Percentiles rank a stretch among this genome's conserved stretches.
phyloP scores from a whole-genome alignment of 805 yeast genomes.

The Wickerhamomyces pijperi region DNA sequence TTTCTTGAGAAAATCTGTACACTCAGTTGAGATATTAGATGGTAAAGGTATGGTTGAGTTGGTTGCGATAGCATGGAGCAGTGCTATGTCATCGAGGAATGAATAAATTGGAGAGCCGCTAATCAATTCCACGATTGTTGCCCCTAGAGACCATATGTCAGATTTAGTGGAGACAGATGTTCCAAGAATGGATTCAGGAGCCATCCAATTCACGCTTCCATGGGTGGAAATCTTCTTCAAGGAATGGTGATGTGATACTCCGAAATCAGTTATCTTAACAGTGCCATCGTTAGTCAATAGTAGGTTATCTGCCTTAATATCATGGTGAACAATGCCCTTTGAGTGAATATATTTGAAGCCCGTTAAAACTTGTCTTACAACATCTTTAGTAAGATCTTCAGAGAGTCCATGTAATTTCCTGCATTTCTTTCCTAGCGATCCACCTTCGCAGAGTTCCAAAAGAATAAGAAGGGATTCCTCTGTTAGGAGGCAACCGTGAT shows the following conservation, averaged over 20 bases:
- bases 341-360: conserved; percentile 58
- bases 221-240: conserved; percentile 50
- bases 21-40: conserved; percentile 27
- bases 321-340: conserved; percentile 60
- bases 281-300: conserved; percentile 54
- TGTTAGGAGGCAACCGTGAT: conserved; percentile 79
- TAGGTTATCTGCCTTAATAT: conserved; percentile 72
- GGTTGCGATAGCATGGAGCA: conserved; percentile 73
- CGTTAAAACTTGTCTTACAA: conserved; percentile 56
- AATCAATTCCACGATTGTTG: conserved; percentile 81
- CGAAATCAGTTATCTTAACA: conserved; percentile 65
- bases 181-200: conserved; percentile 84
- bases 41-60: conserved; percentile 68
- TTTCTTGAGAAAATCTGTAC: conserved; percentile 46
- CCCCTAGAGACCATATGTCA: conserved; percentile 90
- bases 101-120: conserved; percentile 86
- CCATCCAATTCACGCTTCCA: conserved; percentile 99
- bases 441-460: conserved; percentile 58
- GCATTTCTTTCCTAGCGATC: conserved; percentile 41
- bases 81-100: conserved; percentile 64
- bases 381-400: conserved; percentile 55
- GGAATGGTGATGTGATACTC: conserved; percentile 45
- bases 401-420: conserved; percentile 28
- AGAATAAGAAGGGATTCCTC: conserved; percentile 65
- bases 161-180: conserved; percentile 82